A percentile compares a stretch with the other conserved stretches of the same genome.
phyloP scores from a whole-genome alignment of 768 basidiomycete genomes.

The Chiua virens region DNA sequence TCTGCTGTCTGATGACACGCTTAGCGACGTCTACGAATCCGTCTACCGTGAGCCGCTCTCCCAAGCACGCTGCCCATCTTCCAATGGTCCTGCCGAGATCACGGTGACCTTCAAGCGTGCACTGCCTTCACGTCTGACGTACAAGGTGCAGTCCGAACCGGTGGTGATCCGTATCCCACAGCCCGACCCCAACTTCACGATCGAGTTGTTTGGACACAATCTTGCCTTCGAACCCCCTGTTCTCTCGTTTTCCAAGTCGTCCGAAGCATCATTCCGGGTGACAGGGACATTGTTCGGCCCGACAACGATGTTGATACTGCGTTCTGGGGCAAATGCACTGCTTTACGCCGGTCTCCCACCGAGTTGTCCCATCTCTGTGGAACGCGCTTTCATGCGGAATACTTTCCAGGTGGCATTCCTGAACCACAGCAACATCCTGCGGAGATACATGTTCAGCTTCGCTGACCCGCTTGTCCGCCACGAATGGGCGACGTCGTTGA shows the following conservation, averaged over 20 bases:
- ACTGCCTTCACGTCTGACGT: slow-evolving; percentile 77
- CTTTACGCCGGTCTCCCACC: slow-evolving; percentile 80
- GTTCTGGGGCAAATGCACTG: slow-evolving; percentile 80
- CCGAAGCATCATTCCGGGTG: slow-evolving; percentile 87
- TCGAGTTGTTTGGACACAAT: slow-evolving; percentile 86
- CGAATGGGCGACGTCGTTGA: slow-evolving; percentile 70
- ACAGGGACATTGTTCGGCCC: slow-evolving; percentile 83
- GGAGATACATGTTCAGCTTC: slow-evolving; percentile 95
- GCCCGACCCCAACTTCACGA: slow-evolving; percentile 76
- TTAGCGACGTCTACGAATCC: slow-evolving; percentile 78
- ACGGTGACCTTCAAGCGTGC: slow-evolving; percentile 70
- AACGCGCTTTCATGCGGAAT: slow-evolving; percentile 94
- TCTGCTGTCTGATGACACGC: slow-evolving; percentile 69
- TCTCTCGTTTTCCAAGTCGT: slow-evolving; percentile 74
- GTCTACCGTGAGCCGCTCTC: slow-evolving; percentile 69
- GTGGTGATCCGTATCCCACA: slow-evolving; percentile 85
- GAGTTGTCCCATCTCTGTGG: slow-evolving; percentile 75
- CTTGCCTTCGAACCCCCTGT: slow-evolving; percentile 84
- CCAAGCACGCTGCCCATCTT: slow-evolving; percentile 58
- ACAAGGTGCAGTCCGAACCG: slow-evolving; percentile 84
- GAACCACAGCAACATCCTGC: slow-evolving; percentile 62
- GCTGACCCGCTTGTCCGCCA: slow-evolving; percentile 74
- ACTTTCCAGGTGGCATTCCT: slow-evolving; percentile 92
- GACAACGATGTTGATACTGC: slow-evolving; percentile 80
- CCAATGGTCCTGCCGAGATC: slow-evolving; percentile 45